A percentile compares a stretch with the other conserved stretches of the same genome.
Conservation (phyloP, 2,329 filamentous ascomycete genomes). For the Periconia macrospinosa region DNA sequence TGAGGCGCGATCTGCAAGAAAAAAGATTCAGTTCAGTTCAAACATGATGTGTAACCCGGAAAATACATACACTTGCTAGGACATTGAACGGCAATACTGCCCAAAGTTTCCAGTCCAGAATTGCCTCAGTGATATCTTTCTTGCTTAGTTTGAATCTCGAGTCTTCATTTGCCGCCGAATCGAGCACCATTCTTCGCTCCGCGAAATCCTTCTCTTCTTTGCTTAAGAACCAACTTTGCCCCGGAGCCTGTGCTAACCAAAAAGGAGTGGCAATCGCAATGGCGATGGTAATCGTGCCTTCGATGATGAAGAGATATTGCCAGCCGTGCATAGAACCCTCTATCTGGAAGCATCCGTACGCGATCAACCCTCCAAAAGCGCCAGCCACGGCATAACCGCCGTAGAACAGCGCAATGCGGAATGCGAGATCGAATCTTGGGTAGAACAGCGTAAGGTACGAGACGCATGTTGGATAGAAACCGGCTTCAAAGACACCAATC, state of each 20-base stretch:
- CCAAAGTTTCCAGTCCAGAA: conserved; percentile 25
- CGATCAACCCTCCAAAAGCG: conserved; percentile 46
- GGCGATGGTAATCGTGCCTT: conserved; percentile 40
- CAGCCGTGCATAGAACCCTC: conserved; percentile 49
- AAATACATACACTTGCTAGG: conserved; percentile 51
- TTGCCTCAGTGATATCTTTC: conserved; percentile 19
- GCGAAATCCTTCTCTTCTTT: conserved; percentile 21
- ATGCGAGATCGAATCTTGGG: conserved; percentile 43
- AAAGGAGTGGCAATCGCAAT: conserved; percentile 28
- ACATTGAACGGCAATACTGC: conserved; percentile 40
- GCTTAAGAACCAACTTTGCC: conserved; percentile 43
- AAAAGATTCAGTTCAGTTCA: no score
- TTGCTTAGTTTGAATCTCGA: conserved; percentile 14
- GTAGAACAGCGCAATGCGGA: conserved; percentile 50
- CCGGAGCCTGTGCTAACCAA: conserved; percentile 29
- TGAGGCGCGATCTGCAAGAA: conserved; percentile 38
- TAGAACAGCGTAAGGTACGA: conserved; percentile 59
- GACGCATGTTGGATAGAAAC: conserved; percentile 58
- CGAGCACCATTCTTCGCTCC: conserved; percentile 15
- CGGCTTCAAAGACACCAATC: conserved; percentile 54
- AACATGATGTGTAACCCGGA: no score
- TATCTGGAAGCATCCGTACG: conserved; percentile 52
- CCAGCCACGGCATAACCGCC: conserved; percentile 46
- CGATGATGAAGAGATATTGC: conserved; percentile 51
- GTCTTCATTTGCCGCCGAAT: conserved; percentile 12